Percentiles rank a stretch among this genome's conserved stretches.
Conservation (phyloP, 352 stramenopile species). For the Phytophthora vignae region DNA sequence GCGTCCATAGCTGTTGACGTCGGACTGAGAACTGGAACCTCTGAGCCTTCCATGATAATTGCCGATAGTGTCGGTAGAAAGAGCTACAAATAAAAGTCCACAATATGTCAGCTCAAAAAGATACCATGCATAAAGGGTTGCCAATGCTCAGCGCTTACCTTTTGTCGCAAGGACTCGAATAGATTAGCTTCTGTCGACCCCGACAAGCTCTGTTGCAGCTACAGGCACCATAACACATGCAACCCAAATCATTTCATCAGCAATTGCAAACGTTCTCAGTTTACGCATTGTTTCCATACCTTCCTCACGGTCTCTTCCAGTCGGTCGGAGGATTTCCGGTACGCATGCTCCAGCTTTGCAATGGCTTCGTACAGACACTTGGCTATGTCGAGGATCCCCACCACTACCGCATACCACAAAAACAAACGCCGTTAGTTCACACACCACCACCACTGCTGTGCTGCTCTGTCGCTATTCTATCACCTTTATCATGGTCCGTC, state of each 20-base stretch:
- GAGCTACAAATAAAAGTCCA: slow-evolving; percentile 44
- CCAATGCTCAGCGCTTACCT: slow-evolving; percentile 41
- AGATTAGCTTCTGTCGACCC: slow-evolving; percentile 65
- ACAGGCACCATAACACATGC: slow-evolving; percentile 11
- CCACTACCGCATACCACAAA: slow-evolving; percentile 60
- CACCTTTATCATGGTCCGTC: slow-evolving; percentile 87
- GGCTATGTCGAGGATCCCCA: slow-evolving; percentile 91
- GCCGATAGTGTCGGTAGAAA: slow-evolving; percentile 87
- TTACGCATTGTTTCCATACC: slow-evolving; percentile 36
- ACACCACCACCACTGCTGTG: not conserved
- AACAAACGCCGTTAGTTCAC: not conserved
- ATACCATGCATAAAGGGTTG: not conserved
- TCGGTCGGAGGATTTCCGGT: slow-evolving; percentile 74
- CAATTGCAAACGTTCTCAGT: not conserved
- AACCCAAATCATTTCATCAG: not conserved
- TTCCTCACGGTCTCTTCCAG: slow-evolving; percentile 83
- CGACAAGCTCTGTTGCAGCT: slow-evolving; percentile 70
- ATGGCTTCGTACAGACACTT: slow-evolving; percentile 99
- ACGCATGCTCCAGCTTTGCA: slow-evolving; percentile 94
- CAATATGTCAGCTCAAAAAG: not conserved
- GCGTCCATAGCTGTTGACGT: slow-evolving; percentile 70
- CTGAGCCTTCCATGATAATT: slow-evolving; percentile 69
- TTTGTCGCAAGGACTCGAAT: slow-evolving; percentile 85
- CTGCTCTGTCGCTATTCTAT: not conserved
- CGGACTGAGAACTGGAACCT: slow-evolving; percentile 64